These are phyloP conservation scores for Solanum sejunctum DNA, from an alignment of 257 asterid genomes.

Conservation along the genomic window DNA sequence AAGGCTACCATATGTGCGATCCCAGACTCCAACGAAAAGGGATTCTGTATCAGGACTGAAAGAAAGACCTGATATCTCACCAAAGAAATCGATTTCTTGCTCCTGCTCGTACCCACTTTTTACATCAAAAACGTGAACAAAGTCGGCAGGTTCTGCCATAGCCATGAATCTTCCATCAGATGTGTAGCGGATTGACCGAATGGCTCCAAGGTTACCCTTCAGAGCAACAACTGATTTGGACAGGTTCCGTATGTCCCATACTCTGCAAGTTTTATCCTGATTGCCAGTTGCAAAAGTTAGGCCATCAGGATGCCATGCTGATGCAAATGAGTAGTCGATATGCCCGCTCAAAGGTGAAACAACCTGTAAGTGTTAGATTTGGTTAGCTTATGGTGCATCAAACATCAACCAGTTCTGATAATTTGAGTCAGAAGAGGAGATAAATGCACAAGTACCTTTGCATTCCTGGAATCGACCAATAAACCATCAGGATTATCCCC, in stretches of 20 bases:
- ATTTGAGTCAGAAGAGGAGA: neutral
- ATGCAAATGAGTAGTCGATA: conserved; percentile 79
- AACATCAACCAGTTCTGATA: neutral
- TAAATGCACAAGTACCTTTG: conserved; percentile 38
- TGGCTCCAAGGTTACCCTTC: conserved; percentile 86
- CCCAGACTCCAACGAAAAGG: conserved; percentile 85
- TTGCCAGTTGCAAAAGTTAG: conserved; percentile 83
- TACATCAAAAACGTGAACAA: conserved; percentile 76
- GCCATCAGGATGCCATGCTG: conserved; percentile 92
- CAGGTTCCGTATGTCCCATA: conserved; percentile 74
- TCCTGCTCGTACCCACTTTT: conserved; percentile 56
- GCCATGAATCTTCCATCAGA: conserved; percentile 88
- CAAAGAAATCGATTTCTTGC: conserved; percentile 90
- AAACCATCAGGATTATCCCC: conserved; percentile 75
- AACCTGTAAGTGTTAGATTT: conserved; percentile 20
- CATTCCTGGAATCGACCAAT: conserved; percentile 68
- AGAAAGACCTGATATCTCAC: conserved; percentile 87
- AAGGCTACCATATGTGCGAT: conserved; percentile 86
- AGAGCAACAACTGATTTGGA: conserved; percentile 47
- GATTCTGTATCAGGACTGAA: conserved; percentile 88
- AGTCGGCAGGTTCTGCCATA: conserved; percentile 98
- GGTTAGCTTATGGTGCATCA: neutral
- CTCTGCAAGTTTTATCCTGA: conserved; percentile 85
- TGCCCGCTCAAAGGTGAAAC: conserved; percentile 61
- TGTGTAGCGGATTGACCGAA: conserved; percentile 77